Base-by-base conservation (phyloP, 768 basidiomycete genomes). In the Naganishia onofrii region DNA sequence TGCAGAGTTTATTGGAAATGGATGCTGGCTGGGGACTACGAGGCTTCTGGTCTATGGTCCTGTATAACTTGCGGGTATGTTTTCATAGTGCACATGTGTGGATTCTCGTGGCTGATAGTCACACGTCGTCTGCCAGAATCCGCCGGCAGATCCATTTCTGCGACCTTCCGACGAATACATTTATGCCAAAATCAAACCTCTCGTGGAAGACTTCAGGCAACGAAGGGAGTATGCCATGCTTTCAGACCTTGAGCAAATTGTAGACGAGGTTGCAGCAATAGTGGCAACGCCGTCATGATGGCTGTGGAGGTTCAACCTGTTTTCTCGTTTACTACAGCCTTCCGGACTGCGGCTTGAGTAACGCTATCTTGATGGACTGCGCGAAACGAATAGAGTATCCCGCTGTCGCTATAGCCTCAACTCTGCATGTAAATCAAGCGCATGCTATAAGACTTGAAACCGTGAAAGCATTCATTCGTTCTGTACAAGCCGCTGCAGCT, bases 21-120 rank as follows among this genome's bases (percentile, higher is more conserved):
- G 79, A 80, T 65, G 75, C 77, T 4, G 79, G 79, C 0, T 80
- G 79, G 79, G 71, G 69, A 9, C 77, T 78, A 75, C 67, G 29
- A 10, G 78, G 76, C 3, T 79, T 79, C 70, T 78, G 76, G 76
- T 67, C 74, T 13, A 76, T 70, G 51, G 64, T 80, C 0, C 19
- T 13, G 66, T 54, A 69, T 23, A 80, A 80, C 63, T 10, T 79
- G 3, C 32, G 66, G 15, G 74, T 77, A 64, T 70, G 78, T 57
- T 44, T 46, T 58, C n/a, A 4, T n/a, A 6, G 15, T 34, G 2
- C 29, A 32, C 8, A 34, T 58, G 32, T 34, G n/a, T 3, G 21
- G 23, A 7, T 19, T 2, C 5, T 17, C 8, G 32, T 58, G 17
- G 34, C 57, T 58, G 5, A 63, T 29, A 7, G 38, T 26, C 23